Evolutionary conservation across 441 rosid genomes (phyloP).

Genomic region (Adansonia rubrostipa): DNA sequence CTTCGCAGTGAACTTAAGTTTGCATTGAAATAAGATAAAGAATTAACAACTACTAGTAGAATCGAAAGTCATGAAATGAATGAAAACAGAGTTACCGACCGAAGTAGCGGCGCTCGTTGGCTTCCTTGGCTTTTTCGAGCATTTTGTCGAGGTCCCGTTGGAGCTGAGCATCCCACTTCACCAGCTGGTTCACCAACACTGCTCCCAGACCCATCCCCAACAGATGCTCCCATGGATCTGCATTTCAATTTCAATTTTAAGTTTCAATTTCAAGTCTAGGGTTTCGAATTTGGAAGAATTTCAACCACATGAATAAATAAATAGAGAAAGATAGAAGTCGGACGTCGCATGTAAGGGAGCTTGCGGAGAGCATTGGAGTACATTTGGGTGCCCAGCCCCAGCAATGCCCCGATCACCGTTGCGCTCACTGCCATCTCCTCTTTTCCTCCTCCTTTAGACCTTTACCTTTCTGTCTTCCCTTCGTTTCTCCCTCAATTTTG

Average conservation of each 20-base stretch:
- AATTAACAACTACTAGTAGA: not conserved
- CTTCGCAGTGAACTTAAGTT: not conserved
- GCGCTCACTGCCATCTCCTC: constrained; percentile 70
- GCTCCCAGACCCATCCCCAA: constrained; percentile 92
- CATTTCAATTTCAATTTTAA: not conserved
- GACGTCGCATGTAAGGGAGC: constrained; percentile 99
- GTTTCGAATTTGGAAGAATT: not conserved
- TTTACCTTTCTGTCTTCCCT: not conserved
- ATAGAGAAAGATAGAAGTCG: constrained; percentile 23
- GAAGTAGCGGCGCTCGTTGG: constrained; percentile 94
- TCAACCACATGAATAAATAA: not conserved
- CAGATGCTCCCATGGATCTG: constrained; percentile 98
- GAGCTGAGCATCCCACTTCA: constrained; percentile 88
- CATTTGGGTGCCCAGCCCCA: constrained; percentile 96
- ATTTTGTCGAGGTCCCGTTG: constrained; percentile 81
- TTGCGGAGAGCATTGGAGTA: constrained; percentile 93
- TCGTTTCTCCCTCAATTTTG: not conserved
- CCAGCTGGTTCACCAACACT: constrained; percentile 80
- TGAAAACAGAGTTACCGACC: constrained; percentile 62
- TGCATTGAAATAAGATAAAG: not conserved
- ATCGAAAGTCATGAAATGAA: not conserved
- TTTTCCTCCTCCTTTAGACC: not conserved
- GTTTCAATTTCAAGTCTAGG: not conserved
- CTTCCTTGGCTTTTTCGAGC: constrained; percentile 88
- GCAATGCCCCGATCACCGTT: constrained; percentile 74